A percentile compares a stretch with the other conserved stretches of the same genome.
These are phyloP conservation scores for Vigna unguiculata DNA, from an alignment of 306 rosid species.

Conservation along the genomic window DNA sequence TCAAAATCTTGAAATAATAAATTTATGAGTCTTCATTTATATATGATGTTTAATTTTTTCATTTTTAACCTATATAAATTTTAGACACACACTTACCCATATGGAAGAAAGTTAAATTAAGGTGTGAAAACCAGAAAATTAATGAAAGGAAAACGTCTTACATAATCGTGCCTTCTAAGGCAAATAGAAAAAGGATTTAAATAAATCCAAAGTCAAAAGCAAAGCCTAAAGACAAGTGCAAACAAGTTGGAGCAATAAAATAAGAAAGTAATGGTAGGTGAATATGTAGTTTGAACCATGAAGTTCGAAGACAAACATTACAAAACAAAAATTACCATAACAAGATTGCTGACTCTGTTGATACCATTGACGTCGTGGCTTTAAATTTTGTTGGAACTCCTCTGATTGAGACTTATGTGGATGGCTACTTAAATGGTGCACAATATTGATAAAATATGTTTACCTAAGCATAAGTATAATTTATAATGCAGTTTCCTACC, in stretches of 20 bases:
- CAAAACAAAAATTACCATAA: constrained; percentile 30
- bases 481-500: background rate
- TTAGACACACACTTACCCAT: no score
- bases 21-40: no score
- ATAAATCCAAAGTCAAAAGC: no score
- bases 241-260: constrained; percentile 25
- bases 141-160: constrained; percentile 3
- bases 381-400: constrained; percentile 1
- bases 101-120: background rate
- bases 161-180: constrained; percentile 41
- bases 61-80: no score
- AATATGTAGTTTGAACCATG: constrained; percentile 25
- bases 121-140: constrained; percentile 41
- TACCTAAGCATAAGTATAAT: background rate
- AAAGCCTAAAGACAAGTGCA: background rate
- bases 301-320: constrained; percentile 39
- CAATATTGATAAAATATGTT: constrained; percentile 35
- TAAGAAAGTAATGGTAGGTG: background rate
- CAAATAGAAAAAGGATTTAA: constrained; percentile 30
- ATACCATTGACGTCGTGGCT: constrained; percentile 9
- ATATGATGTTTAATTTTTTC: no score
- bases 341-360: constrained; percentile 23
- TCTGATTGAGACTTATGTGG: constrained; percentile 8
- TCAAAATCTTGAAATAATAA: no score
- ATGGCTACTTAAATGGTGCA: constrained; percentile 8